phyloP scores from a whole-genome alignment of 768 basidiomycete genomes.

The Podaxis sp. region DNA sequence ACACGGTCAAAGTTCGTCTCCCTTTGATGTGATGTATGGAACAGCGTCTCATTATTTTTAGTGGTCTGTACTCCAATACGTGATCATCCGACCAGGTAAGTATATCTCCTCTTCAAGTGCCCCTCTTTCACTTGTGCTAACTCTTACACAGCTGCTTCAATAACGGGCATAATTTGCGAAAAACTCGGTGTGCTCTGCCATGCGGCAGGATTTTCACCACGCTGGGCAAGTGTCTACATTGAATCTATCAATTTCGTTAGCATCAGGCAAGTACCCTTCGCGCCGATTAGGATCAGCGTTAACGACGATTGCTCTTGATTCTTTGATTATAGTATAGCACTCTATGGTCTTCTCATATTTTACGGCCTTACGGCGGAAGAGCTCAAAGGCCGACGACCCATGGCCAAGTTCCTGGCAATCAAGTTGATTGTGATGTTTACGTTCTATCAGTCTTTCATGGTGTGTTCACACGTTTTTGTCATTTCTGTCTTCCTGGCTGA shows the following conservation, averaged over 20 bases:
- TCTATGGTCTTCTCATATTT: conserved; percentile 84
- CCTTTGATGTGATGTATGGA: background rate
- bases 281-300: background rate
- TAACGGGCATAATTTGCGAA: conserved; percentile 80
- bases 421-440: conserved; percentile 88
- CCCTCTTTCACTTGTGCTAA: too few relatives aligned
- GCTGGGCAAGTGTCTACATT: conserved; percentile 70
- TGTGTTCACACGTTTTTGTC: conserved; percentile 31
- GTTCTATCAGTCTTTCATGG: conserved; percentile 82
- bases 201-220: conserved; percentile 53
- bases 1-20: conserved; percentile 70
- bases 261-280: conserved; percentile 56
- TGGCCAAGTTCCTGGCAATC: conserved; percentile 85
- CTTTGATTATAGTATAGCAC: conserved; percentile 57
- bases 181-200: conserved; percentile 68
- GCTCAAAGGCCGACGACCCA: conserved; percentile 69
- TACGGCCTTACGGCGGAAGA: conserved; percentile 82
- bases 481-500: background rate
- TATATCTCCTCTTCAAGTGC: background rate
- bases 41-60: conserved; percentile 25
- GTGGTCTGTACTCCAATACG: conserved; percentile 91
- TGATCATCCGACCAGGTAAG: conserved; percentile 61
- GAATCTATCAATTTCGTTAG: conserved; percentile 76
- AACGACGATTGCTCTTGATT: background rate
- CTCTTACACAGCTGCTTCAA: conserved; percentile 47